A percentile compares a stretch with the other conserved stretches of the same genome.
phyloP scores from a whole-genome alignment of 805 yeast species.

The Teunomyces pallodes region DNA sequence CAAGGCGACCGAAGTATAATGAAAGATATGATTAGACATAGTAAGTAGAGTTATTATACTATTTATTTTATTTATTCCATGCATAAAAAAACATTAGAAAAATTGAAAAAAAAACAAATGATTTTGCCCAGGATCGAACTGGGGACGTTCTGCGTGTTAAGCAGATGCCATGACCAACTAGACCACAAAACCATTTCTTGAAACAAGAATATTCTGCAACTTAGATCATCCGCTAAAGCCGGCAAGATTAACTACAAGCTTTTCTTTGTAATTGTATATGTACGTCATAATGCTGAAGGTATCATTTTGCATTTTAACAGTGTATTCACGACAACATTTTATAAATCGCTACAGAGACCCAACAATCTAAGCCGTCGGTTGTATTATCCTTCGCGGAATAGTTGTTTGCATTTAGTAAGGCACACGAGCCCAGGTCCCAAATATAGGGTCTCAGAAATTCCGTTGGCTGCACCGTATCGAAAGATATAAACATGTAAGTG shows the following conservation, averaged over 20 bases:
- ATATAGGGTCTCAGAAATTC: neutral
- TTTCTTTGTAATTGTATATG: too few species aligned
- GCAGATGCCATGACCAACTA: conserved; percentile 99
- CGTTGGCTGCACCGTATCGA: neutral
- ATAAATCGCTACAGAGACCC: neutral
- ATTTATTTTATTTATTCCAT: neutral
- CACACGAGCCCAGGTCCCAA: neutral
- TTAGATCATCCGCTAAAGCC: too few species aligned
- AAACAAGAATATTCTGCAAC: neutral
- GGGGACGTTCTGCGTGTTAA: conserved; percentile 99
- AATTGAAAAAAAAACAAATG: conserved; percentile 34
- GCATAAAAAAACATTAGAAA: neutral
- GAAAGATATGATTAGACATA: neutral
- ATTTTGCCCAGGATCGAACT: conserved; percentile 99
- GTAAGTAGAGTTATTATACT: neutral
- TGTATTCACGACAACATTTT: too few species aligned
- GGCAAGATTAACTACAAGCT: too few species aligned
- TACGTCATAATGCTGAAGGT: too few species aligned
- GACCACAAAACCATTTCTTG: conserved; percentile 81
- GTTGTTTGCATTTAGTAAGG: neutral
- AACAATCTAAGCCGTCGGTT: neutral
- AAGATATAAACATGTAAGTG: neutral
- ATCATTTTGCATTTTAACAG: too few species aligned
- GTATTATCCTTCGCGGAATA: neutral
- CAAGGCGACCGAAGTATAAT: conserved; percentile 8